These are phyloP conservation scores for Rosellinia necatrix DNA, from an alignment of 2,329 filamentous ascomycete genomes.

Conservation along the genomic window DNA sequence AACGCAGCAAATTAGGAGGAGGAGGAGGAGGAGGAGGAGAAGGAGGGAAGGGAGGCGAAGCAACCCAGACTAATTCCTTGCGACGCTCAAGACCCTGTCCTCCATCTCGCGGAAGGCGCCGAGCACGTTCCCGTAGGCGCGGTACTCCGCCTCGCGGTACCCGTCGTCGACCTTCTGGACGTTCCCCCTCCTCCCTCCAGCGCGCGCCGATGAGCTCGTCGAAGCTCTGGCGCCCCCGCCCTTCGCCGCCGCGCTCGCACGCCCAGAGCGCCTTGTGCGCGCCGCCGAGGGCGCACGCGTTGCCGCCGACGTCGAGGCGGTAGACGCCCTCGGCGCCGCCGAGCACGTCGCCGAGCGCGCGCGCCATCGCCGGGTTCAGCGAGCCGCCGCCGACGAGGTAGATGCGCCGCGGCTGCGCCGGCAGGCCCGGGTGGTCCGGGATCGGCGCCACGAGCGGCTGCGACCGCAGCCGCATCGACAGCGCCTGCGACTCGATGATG, in stretches of 20 bases:
- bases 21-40: too few species aligned
- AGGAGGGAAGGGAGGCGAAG: too few species aligned
- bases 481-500: conserved; percentile 93
- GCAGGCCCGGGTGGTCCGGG: conserved; percentile 53
- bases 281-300: conserved; percentile 90
- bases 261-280: conserved; percentile 98
- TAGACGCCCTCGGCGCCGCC: conserved; percentile 90
- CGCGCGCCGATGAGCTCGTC: conserved; percentile 82
- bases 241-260: conserved; percentile 61
- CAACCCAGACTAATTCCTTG: conserved; percentile 38
- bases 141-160: conserved; percentile 75
- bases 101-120: conserved; percentile 54
- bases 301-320: conserved; percentile 90
- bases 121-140: conserved; percentile 76
- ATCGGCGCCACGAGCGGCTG: conserved; percentile 71
- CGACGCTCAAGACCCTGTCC: conserved; percentile 37
- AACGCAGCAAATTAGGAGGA: too few species aligned
- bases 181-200: conserved; percentile 84
- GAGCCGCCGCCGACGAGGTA: conserved; percentile 86
- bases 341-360: conserved; percentile 83
- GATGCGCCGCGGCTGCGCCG: conserved; percentile 43
- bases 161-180: conserved; percentile 83
- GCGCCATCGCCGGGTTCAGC: conserved; percentile 85
- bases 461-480: conserved; percentile 86
- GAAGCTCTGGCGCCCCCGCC: conserved; percentile 64